Evolutionary conservation across 2,329 filamentous ascomycete species (phyloP).

Genomic region (Hymenoscyphus fraxineus): DNA sequence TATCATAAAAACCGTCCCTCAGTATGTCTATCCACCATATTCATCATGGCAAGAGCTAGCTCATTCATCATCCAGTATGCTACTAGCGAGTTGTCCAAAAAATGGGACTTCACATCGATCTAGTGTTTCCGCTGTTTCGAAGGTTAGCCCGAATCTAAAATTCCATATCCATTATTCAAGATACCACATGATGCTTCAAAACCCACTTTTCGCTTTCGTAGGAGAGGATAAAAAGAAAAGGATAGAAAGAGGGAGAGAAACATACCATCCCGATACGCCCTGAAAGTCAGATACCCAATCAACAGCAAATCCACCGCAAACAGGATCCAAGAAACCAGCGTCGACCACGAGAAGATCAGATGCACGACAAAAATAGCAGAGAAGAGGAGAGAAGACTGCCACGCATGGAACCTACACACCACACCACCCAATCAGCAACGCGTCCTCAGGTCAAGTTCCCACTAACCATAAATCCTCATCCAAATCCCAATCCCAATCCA

Average conservation of each 20-base stretch:
- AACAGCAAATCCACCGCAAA: constrained; percentile 71
- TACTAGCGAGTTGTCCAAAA: constrained; percentile 79
- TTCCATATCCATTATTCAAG: no score
- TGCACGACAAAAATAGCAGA: constrained; percentile 72
- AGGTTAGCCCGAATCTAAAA: neutral
- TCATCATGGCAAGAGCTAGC: neutral
- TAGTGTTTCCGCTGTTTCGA: constrained; percentile 53
- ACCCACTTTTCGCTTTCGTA: no score
- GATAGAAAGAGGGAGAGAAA: constrained; percentile 8
- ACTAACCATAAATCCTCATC: neutral
- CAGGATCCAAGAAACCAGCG: constrained; percentile 77
- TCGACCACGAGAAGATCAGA: constrained; percentile 81
- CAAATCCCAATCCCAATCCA: no score
- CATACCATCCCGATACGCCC: constrained; percentile 76
- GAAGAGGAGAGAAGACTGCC: constrained; percentile 86
- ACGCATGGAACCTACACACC: constrained; percentile 77
- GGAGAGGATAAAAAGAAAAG: no score
- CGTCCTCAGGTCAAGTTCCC: neutral
- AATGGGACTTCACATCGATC: constrained; percentile 68
- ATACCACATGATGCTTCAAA: no score
- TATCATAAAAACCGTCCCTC: no score
- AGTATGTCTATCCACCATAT: no score
- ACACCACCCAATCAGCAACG: constrained; percentile 15
- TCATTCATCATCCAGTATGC: constrained; percentile 81
- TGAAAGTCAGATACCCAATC: constrained; percentile 71